These are phyloP conservation scores for Penicillium riverlandense DNA, from an alignment of 495 filamentous ascomycete species.

Conservation along the genomic window DNA sequence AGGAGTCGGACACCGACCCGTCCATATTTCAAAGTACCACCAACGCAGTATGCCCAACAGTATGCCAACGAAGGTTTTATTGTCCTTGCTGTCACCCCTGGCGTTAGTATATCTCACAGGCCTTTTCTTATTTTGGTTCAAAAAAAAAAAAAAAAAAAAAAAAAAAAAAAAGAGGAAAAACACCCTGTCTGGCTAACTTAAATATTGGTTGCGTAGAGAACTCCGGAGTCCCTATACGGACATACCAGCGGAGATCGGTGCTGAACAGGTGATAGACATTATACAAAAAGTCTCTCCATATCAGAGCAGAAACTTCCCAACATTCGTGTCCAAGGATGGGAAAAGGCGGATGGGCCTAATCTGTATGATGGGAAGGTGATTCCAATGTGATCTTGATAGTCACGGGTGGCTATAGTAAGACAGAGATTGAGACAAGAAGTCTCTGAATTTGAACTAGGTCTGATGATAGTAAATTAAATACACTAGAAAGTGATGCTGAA, in stretches of 20 bases:
- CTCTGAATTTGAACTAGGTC: no score
- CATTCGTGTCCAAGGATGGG: slow-evolving; percentile 38
- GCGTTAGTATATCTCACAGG: slow-evolving; percentile 17
- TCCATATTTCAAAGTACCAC: slow-evolving; percentile 4
- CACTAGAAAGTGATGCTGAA: no score
- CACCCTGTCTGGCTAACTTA: slow-evolving; percentile 7
- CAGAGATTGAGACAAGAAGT: no score
- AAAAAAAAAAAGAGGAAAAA: no score
- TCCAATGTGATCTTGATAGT: slow-evolving; percentile 19
- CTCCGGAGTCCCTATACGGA: slow-evolving; percentile 37
- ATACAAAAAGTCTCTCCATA: slow-evolving; percentile 24
- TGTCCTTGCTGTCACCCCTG: slow-evolving; percentile 30
- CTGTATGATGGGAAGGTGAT: slow-evolving; percentile 29
- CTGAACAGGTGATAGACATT: slow-evolving; percentile 37
- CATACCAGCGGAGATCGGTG: slow-evolving; percentile 34
- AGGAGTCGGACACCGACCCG: not conserved
- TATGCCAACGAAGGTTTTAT: slow-evolving; percentile 24
- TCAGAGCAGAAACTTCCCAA: slow-evolving; percentile 44
- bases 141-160: no score
- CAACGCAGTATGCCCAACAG: slow-evolving; percentile 24
- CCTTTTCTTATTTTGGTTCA: no score
- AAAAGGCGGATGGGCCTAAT: slow-evolving; percentile 23
- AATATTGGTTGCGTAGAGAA: slow-evolving; percentile 45
- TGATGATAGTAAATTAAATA: no score
- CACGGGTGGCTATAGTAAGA: no score